phyloP scores from a whole-genome alignment of 164 flowering plant genomes.

The Taxillus chinensis region DNA sequence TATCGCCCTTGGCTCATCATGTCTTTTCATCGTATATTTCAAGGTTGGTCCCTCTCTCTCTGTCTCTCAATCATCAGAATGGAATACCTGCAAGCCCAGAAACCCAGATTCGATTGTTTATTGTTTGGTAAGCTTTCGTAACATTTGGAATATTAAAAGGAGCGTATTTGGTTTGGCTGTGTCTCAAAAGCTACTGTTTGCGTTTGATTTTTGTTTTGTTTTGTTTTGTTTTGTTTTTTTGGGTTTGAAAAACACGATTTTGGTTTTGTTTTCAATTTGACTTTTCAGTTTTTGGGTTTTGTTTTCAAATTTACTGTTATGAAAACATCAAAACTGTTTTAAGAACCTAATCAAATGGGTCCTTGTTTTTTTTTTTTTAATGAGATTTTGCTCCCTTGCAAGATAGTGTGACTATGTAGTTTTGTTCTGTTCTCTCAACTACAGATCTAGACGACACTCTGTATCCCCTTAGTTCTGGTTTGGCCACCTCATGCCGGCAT shows the following conservation, averaged over 20 bases:
- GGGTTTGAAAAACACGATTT: no score
- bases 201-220: no score
- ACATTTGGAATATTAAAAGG: no score
- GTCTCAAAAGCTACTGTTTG: no score
- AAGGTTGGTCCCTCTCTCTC: background rate
- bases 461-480: slow-evolving; percentile 46
- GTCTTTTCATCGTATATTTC: no score
- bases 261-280: no score
- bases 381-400: no score
- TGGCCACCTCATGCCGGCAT: slow-evolving; percentile 22
- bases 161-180: no score
- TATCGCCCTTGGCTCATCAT: no score
- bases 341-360: background rate
- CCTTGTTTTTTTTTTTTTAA: background rate
- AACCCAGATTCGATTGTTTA: slow-evolving; percentile 41
- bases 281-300: background rate
- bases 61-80: slow-evolving; percentile 8
- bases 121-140: slow-evolving; percentile 32
- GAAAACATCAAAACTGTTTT: no score
- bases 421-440: background rate
- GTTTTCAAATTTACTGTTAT: no score
- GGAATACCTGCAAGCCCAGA: slow-evolving; percentile 38
- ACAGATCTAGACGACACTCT: slow-evolving; percentile 64
- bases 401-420: background rate
- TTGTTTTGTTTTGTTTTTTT: no score